Evolutionary conservation across 2,329 filamentous ascomycete genomes (phyloP).

Genomic region (Neopestalotiopsis rosae): DNA sequence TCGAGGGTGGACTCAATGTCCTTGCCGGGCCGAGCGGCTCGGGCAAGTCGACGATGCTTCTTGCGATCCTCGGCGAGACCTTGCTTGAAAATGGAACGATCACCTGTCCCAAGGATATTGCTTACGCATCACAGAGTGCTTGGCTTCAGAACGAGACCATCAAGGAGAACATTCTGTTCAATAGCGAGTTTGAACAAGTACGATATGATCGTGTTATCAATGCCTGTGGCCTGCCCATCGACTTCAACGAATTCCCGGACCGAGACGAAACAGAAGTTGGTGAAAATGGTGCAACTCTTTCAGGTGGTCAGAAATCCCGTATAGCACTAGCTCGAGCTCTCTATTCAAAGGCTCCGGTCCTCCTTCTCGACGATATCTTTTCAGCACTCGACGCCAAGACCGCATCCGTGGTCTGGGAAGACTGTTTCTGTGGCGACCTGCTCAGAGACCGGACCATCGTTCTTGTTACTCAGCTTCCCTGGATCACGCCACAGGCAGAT

Average conservation of each 20-base stretch:
- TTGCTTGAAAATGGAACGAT: conserved; percentile 53
- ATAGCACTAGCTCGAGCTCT: conserved; percentile 62
- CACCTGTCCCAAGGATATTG: conserved; percentile 56
- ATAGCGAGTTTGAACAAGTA: conserved; percentile 53
- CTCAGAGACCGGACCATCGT: conserved; percentile 59
- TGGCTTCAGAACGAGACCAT: conserved; percentile 65
- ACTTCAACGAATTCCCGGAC: conserved; percentile 55
- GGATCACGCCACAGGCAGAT: conserved; percentile 58
- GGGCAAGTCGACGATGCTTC: conserved; percentile 61
- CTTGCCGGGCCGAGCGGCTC: conserved; percentile 60
- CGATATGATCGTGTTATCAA: conserved; percentile 61
- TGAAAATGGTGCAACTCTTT: conserved; percentile 60
- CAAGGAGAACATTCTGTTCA: conserved; percentile 60
- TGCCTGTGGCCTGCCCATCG: conserved; percentile 58
- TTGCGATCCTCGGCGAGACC: conserved; percentile 61
- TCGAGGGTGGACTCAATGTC: conserved; percentile 59
- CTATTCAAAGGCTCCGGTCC: conserved; percentile 59
- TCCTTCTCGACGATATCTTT: conserved; percentile 65
- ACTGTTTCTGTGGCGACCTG: conserved; percentile 62
- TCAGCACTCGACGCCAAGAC: conserved; percentile 66
- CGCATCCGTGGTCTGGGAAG: conserved; percentile 58
- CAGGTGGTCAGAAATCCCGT: conserved; percentile 61
- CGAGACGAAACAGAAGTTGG: conserved; percentile 59
- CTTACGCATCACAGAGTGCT: conserved; percentile 61
- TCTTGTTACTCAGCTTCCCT: conserved; percentile 61